Evolutionary conservation across 1,284 basidiomycete species (phyloP).

Genomic region (Pseudozyma pruni): DNA sequence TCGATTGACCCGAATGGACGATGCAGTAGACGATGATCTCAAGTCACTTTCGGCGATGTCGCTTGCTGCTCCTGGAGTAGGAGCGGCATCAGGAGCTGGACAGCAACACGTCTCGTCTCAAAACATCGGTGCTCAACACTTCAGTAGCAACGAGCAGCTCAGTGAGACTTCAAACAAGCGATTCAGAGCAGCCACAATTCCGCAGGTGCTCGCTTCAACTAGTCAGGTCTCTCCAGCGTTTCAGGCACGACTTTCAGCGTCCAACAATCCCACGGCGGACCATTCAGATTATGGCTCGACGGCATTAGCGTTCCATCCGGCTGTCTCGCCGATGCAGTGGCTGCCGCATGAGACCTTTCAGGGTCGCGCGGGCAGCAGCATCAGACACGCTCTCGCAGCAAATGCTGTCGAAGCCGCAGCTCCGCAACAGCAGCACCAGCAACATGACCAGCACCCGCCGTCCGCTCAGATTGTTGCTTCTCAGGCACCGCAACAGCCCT

Average conservation of each 20-base stretch:
- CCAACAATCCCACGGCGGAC: background rate
- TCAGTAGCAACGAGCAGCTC: no score
- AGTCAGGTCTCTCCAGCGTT: no score
- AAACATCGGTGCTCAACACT: no score
- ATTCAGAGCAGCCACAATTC: slow-evolving; percentile 14
- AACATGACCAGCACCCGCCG: no score
- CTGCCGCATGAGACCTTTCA: background rate
- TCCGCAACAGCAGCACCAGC: slow-evolving; percentile 5
- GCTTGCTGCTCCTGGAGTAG: slow-evolving; percentile 1
- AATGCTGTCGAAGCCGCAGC: no score
- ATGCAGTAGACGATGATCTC: background rate
- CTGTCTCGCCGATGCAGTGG: background rate
- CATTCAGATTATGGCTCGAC: no score
- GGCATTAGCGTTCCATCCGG: no score
- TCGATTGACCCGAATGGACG: no score
- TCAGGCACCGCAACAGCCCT: background rate
- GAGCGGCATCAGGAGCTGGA: background rate
- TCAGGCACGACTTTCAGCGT: no score
- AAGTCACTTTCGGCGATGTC: background rate
- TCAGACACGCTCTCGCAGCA: no score
- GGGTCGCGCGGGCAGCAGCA: background rate
- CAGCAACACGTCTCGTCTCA: background rate
- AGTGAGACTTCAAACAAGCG: slow-evolving; percentile 2
- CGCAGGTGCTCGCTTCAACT: no score
- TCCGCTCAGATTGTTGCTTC: background rate